Evolutionary conservation across 2,329 filamentous ascomycete genomes (phyloP).

Genomic region (Tolypocladium tropicale): DNA sequence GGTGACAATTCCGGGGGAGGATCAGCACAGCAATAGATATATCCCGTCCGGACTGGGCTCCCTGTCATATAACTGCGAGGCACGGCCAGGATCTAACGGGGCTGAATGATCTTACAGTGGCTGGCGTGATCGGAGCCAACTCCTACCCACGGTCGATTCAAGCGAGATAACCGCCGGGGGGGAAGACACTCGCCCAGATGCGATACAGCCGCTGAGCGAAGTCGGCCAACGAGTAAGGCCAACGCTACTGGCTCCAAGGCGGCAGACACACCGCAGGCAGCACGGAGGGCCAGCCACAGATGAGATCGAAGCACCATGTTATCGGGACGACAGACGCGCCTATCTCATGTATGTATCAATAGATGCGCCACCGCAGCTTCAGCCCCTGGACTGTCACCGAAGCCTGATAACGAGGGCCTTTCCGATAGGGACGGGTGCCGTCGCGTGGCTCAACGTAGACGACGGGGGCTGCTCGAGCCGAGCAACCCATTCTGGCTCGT

Average conservation of each 20-base stretch:
- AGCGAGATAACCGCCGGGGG: neutral
- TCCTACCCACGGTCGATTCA: neutral
- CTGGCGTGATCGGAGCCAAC: neutral
- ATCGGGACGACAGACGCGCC: neutral
- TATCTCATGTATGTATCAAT: neutral
- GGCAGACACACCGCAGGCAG: too few species aligned
- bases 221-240: neutral
- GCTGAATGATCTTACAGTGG: neutral
- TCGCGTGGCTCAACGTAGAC: neutral
- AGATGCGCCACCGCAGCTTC: neutral
- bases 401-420: neutral
- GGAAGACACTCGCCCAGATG: neutral
- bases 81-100: neutral
- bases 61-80: neutral
- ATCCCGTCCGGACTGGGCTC: neutral
- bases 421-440: neutral
- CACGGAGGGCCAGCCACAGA: neutral
- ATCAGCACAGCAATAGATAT: neutral
- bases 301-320: neutral
- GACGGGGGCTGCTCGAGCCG: neutral
- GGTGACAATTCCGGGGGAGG: neutral
- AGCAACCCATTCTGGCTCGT: neutral
- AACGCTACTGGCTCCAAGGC: neutral
- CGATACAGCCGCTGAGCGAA: neutral
- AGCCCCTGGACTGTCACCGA: neutral